Evolutionary conservation across 306 rosid species (phyloP), one percentile per base, ranked within the genome.

Genomic region (Pueraria montana): DNA sequence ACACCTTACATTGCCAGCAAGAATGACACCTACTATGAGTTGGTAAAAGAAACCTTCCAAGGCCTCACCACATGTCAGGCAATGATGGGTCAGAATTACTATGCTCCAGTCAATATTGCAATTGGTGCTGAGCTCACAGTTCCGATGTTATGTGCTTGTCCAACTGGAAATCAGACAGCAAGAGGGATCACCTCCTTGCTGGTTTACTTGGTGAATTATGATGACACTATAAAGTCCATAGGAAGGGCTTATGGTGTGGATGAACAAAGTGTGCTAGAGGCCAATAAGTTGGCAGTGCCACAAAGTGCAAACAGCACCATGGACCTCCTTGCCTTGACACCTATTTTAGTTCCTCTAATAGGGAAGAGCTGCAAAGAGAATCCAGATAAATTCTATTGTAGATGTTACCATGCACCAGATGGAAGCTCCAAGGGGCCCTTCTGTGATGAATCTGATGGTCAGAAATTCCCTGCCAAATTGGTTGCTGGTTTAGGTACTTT

Each of bases 61-160:
- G 87, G 94, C 61, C 84, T 91, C 36, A 78, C 91, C 4, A 91
- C 91, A 2, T 91, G 92, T n/a, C 91, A 87, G 20, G 89, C 91
- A 42, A 0, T 89, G 85, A 74, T 63, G 50, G 79, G 89, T n/a
- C 92, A 87, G 79, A 91, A 91, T 45, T 85, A 87, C 45, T 91
- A 89, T 34, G 56, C 87, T 1, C 26, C 88, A 11, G 1, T 0
- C 2, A 0, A 24, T 4, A 79, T 91, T 80, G 12, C 83, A 23
- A 24, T 81, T 20, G 92, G 83, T 26, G 78, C 86, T 0, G 67
- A 76, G 68, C 80, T 89, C 42, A 49, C 78, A 0, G 86, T 91
- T 56, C 92, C 91, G 0, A 11, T 91, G 58, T 10, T 87, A 38
- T 91, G 91, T 32, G 90, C 93, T 45, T 90, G 93, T 70, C 90